Percentiles rank a stretch among this genome's conserved stretches.
Conservation (phyloP, 2,329 filamentous ascomycete species). For the Chrysoporthe deuterocubensis region DNA sequence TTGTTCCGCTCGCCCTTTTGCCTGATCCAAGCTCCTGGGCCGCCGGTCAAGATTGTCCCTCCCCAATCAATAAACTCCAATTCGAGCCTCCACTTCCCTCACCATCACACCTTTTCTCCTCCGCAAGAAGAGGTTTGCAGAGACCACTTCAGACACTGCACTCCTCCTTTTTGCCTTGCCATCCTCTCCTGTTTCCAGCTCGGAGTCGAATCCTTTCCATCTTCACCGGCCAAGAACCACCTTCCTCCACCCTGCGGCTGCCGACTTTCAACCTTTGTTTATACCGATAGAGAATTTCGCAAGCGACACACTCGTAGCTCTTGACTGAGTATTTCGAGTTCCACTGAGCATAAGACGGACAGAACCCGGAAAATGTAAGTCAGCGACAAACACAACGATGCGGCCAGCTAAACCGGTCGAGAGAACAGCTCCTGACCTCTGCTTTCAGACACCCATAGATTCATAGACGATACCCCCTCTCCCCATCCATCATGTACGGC, state of each 20-base stretch:
- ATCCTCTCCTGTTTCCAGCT: background rate
- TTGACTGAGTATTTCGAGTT: constrained; percentile 30
- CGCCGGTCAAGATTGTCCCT: constrained; percentile 3
- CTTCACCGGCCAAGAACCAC: background rate
- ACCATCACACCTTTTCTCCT: constrained; percentile 4
- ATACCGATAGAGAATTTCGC: constrained; percentile 8
- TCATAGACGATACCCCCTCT: constrained; percentile 48
- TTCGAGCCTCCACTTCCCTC: constrained; percentile 6
- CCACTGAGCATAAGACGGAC: constrained; percentile 14
- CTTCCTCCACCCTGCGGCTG: constrained; percentile 4
- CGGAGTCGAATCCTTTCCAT: background rate
- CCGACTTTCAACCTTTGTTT: constrained; percentile 15
- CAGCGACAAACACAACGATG: background rate
- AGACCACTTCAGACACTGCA: constrained; percentile 1
- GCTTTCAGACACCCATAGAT: constrained; percentile 24
- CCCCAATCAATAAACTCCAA: constrained; percentile 4
- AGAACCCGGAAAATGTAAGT: constrained; percentile 23
- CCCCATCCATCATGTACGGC: constrained; percentile 77
- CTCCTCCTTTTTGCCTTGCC: background rate
- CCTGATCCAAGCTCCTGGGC: constrained; percentile 4
- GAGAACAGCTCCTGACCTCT: constrained; percentile 12
- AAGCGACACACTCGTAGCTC: constrained; percentile 25
- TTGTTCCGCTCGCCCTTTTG: background rate
- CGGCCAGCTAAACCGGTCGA: background rate
- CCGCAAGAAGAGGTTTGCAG: background rate